phyloP scores from a whole-genome alignment of 2,329 filamentous ascomycete genomes.

The Diaporthe amygdali region DNA sequence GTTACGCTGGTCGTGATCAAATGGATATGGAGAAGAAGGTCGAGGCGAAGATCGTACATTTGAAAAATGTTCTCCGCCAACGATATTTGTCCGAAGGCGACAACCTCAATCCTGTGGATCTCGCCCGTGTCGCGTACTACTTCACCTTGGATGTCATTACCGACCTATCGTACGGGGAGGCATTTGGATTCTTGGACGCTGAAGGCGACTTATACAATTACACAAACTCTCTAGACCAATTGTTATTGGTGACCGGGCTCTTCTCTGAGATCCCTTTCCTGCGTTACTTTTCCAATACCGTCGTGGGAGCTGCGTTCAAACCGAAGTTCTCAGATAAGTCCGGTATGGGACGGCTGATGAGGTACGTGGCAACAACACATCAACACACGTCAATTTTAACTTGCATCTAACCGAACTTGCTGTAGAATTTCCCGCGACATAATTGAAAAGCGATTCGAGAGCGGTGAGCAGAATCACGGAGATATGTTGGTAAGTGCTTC shows the following conservation, averaged over 20 bases:
- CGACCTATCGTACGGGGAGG: slow-evolving; percentile 47
- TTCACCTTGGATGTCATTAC: slow-evolving; percentile 56
- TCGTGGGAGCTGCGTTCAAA: background rate
- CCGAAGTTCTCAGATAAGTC: background rate
- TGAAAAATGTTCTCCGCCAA: background rate
- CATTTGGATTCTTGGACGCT: slow-evolving; percentile 46
- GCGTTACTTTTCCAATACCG: background rate
- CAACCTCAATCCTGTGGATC: slow-evolving; percentile 37
- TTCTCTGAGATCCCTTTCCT: slow-evolving; percentile 37
- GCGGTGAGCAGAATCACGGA: background rate
- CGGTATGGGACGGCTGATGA: background rate
- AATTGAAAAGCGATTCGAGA: slow-evolving; percentile 1
- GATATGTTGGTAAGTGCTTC: background rate
- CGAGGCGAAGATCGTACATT: background rate
- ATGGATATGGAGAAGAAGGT: slow-evolving; percentile 2
- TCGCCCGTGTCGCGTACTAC: slow-evolving; percentile 48
- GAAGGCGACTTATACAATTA: slow-evolving; percentile 49
- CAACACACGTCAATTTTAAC: background rate
- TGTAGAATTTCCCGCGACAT: background rate
- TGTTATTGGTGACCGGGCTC: slow-evolving; percentile 46
- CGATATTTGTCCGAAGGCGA: background rate
- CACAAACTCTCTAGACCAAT: slow-evolving; percentile 46
- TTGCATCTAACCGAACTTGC: background rate
- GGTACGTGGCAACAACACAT: slow-evolving; percentile 32
- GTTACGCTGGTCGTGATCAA: background rate